Conservation (phyloP, 352 stramenopile genomes). For the Plasmopara halstedii region DNA sequence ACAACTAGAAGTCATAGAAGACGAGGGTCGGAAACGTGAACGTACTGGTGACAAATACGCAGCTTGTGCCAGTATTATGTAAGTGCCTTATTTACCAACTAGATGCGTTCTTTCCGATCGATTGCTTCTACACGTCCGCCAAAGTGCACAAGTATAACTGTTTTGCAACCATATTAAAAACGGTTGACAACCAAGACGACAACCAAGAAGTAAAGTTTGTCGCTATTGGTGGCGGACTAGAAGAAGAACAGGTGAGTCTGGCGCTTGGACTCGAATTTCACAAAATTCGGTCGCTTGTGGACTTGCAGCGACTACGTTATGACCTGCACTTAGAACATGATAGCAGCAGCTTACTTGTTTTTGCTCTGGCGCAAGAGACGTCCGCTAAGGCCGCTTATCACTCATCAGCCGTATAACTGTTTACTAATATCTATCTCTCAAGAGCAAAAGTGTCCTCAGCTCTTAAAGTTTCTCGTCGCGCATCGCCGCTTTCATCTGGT, state of each 20-base stretch:
- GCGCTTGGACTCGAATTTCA: conserved; percentile 62
- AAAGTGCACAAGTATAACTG: conserved; percentile 72
- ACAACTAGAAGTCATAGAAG: conserved; percentile 6
- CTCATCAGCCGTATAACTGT: no score
- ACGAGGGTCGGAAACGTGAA: conserved; percentile 53
- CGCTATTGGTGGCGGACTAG: conserved; percentile 64
- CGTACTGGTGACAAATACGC: conserved; percentile 77
- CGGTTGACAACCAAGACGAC: conserved; percentile 40
- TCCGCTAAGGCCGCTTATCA: no score
- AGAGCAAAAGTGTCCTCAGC: no score
- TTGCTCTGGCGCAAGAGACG: no score
- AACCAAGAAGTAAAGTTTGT: conserved; percentile 51
- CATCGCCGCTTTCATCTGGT: no score
- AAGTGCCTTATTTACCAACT: conserved; percentile 82
- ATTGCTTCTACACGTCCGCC: conserved; percentile 66
- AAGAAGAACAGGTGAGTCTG: conserved; percentile 71
- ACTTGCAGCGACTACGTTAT: conserved; percentile 53
- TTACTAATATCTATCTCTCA: no score
- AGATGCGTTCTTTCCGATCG: conserved; percentile 67
- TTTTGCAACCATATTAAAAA: conserved; percentile 66
- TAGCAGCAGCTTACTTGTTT: no score
- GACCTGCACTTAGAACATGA: conserved; percentile 41
- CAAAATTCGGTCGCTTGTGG: conserved; percentile 60
- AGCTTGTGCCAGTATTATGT: conserved; percentile 69
- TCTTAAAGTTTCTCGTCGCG: no score